Evolutionary conservation across 1,139 yeast genomes (phyloP), one percentile per base, ranked within the genome.

Genomic region (Oligophagozyma castellii): DNA sequence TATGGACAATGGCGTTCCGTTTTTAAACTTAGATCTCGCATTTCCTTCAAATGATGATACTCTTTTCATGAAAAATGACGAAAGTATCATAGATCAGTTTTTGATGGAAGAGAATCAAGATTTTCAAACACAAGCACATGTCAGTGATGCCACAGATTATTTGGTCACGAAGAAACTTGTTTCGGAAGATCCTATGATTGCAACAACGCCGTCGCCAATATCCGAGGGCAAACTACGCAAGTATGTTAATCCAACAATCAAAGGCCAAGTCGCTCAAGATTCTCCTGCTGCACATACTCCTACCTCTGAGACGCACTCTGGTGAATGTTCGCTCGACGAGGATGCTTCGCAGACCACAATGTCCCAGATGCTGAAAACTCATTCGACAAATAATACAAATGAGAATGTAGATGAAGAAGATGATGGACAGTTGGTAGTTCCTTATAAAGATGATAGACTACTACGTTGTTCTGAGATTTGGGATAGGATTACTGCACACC

Each of bases 401-500:
- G 35, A 35, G 22, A 31, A 29, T 16, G 31, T 29, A 23, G 24
- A 16, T 5, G 28, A 24, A 11, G 28, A 24, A 4, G 28, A 44
- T 11, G 54, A 52, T 7, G 59, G 47, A 12, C 57, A 51, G 5
- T 60, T 63, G 31, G 60, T 66, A 24, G 78, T 73, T 3, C 80
- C 80, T 19, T 65, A 73, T 3, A 30, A 35, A 23, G 75, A 46
- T 54, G 58, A 51, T 27, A 61, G 54, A 44, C 50, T 63, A 42
- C 54, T 81, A 56, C 68, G 71, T 46, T 89, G 98, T 54, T 73
- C 93, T 1, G 95, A 84, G 44, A 78, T 86, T 14, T 89, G 98
- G 98, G 96, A 86, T 53, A 69, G 96, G 47, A 79, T 89, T 23
- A 80, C 95, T 3, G 60, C 93, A 11, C 95, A 89, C 62, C 96